A percentile compares a stretch with the other conserved stretches of the same genome.
These are phyloP conservation scores for Aschersonia sp. DNA, from an alignment of 2,329 filamentous ascomycete genomes.

Conservation along the genomic window DNA sequence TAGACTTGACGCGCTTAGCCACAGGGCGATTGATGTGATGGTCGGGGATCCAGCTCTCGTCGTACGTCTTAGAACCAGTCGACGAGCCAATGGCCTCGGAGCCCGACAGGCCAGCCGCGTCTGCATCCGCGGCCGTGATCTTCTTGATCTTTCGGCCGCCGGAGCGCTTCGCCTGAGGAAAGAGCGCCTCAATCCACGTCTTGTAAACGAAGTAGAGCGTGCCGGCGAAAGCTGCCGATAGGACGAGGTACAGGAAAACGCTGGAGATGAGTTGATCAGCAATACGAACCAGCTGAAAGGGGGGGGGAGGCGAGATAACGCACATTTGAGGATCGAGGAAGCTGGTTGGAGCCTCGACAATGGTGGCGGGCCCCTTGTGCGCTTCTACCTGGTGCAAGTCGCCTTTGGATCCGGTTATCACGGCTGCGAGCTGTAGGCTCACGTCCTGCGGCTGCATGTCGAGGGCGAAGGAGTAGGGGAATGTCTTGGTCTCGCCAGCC, in stretches of 20 bases:
- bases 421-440: slow-evolving; percentile 59
- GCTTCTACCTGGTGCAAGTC: slow-evolving; percentile 62
- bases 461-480: slow-evolving; percentile 74
- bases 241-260: slow-evolving; percentile 94
- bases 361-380: slow-evolving; percentile 68
- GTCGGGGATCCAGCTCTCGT: slow-evolving; percentile 87
- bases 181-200: slow-evolving; percentile 92
- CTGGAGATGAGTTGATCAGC: slow-evolving; percentile 27
- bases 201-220: slow-evolving; percentile 95
- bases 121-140: slow-evolving; percentile 50
- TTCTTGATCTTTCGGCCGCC: slow-evolving; percentile 37
- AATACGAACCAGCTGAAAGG: too few species aligned
- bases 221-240: slow-evolving; percentile 62
- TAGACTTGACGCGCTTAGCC: slow-evolving; percentile 51
- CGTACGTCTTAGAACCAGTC: slow-evolving; percentile 60
- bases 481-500: slow-evolving; percentile 58
- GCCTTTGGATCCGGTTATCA: slow-evolving; percentile 54
- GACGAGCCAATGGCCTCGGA: slow-evolving; percentile 57
- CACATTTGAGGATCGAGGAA: slow-evolving; percentile 95
- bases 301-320: slow-evolving; percentile 15
- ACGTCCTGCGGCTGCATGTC: slow-evolving; percentile 92
- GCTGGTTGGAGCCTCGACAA: slow-evolving; percentile 84
- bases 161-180: slow-evolving; percentile 73
- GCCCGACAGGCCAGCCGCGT: slow-evolving; percentile 48
- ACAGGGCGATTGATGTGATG: slow-evolving; percentile 80